Conservation (phyloP, 2,329 filamentous ascomycete genomes). For the Neopestalotiopsis rosae region DNA sequence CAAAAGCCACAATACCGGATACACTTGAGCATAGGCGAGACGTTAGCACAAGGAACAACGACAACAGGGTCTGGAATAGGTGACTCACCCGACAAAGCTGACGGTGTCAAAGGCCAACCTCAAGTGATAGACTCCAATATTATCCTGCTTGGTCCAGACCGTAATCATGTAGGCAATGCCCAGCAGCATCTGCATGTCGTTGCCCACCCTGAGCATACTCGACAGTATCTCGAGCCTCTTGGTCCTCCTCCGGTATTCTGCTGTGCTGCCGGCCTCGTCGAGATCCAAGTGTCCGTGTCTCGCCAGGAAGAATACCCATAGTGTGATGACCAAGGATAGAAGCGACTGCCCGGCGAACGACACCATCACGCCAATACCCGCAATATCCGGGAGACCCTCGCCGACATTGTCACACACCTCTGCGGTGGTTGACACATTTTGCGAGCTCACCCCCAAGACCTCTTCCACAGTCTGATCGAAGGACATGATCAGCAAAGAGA, state of each 20-base stretch:
- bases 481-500: neutral
- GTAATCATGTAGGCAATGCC: constrained; percentile 25
- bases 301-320: constrained; percentile 23
- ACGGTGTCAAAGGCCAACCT: constrained; percentile 24
- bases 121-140: constrained; percentile 24
- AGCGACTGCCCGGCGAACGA: constrained; percentile 24
- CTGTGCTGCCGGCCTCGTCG: constrained; percentile 19
- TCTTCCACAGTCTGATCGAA: constrained; percentile 12
- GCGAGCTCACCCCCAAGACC: constrained; percentile 1
- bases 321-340: constrained; percentile 21
- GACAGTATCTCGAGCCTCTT: constrained; percentile 23
- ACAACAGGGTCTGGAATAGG: neutral
- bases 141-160: constrained; percentile 21
- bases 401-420: constrained; percentile 20
- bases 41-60: neutral
- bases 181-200: constrained; percentile 24
- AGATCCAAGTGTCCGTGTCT: constrained; percentile 22
- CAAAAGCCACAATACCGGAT: constrained; percentile 20
- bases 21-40: constrained; percentile 14
- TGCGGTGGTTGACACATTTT: neutral
- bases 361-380: constrained; percentile 23
- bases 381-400: constrained; percentile 22
- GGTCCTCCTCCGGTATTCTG: constrained; percentile 12
- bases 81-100: constrained; percentile 24
- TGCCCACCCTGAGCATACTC: constrained; percentile 23